Percentiles rank a stretch among this genome's conserved stretches.
Evolutionary conservation across 2,329 filamentous ascomycete species (phyloP).

Genomic region (Colletotrichum sp.): DNA sequence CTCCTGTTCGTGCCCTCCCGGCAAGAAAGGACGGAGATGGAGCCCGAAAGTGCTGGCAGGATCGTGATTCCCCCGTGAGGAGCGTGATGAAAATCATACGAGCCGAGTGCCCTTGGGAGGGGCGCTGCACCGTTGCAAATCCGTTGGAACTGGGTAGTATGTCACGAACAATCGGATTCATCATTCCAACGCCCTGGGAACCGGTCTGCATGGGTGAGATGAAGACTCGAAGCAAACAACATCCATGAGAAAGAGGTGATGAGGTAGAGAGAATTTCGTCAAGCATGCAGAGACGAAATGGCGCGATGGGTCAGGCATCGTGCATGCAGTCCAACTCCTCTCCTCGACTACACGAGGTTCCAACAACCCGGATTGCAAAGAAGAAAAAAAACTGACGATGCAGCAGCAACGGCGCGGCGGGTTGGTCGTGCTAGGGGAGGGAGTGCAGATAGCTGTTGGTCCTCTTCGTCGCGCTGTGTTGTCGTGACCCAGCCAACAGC

Average conservation of each 20-base stretch:
- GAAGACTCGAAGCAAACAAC: not conserved
- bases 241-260: not conserved
- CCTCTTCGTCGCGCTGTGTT: not conserved
- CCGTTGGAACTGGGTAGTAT: not conserved
- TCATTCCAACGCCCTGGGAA: slow-evolving; percentile 1
- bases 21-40: not conserved
- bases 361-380: slow-evolving; percentile 4
- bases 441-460: slow-evolving; percentile 7
- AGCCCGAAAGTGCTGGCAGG: not conserved
- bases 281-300: not conserved
- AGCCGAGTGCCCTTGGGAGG: not conserved
- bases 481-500: not conserved
- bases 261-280: not conserved
- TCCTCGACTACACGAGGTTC: not conserved
- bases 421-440: not conserved
- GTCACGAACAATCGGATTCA: not conserved
- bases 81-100: not conserved
- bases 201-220: slow-evolving; percentile 12
- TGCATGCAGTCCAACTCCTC: not conserved
- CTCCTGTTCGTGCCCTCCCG: not conserved
- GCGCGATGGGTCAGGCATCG: not conserved
- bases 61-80: not conserved
- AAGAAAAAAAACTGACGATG: not conserved
- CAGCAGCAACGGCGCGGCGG: not conserved
- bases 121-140: not conserved